Percentiles rank a stretch among this genome's conserved stretches.
These are phyloP conservation scores for Pyrenochaeta sp. DNA, from an alignment of 2,329 filamentous ascomycete genomes.

Conservation along the genomic window DNA sequence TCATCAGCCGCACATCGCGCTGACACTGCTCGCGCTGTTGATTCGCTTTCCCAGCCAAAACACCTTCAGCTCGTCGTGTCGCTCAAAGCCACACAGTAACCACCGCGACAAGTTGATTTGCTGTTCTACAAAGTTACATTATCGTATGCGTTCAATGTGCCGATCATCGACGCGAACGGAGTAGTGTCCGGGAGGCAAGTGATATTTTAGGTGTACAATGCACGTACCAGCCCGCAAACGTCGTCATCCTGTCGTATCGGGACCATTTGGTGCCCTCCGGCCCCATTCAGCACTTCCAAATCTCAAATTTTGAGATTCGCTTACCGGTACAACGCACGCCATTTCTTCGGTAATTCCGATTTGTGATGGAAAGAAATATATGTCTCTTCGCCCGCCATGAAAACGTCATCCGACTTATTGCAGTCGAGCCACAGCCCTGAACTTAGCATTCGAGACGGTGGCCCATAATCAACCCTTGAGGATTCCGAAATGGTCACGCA, in stretches of 20 bases:
- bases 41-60: not conserved
- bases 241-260: slow-evolving; percentile 14
- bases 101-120: not conserved
- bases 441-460: not conserved
- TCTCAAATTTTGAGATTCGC: not conserved
- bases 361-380: not conserved
- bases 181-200: slow-evolving; percentile 2
- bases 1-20: slow-evolving; percentile 2
- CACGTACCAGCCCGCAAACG: slow-evolving; percentile 8
- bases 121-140: not conserved
- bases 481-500: slow-evolving; percentile 16
- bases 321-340: not conserved
- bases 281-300: slow-evolving; percentile 2
- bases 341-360: not conserved
- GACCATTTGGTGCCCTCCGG: slow-evolving; percentile 3
- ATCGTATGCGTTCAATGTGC: not conserved
- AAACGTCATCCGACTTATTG: not conserved
- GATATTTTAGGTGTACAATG: slow-evolving; percentile 7
- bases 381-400: not conserved
- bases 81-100: slow-evolving; percentile 2
- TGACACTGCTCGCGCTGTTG: not conserved
- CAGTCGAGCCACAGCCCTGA: not conserved
- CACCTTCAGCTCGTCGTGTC: slow-evolving; percentile 4
- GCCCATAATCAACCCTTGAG: not conserved
- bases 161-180: not conserved